A percentile compares a stretch with the other conserved stretches of the same genome.
Conservation (phyloP, 371 early-diverging fungal genomes). For the Circinella umbellata region DNA sequence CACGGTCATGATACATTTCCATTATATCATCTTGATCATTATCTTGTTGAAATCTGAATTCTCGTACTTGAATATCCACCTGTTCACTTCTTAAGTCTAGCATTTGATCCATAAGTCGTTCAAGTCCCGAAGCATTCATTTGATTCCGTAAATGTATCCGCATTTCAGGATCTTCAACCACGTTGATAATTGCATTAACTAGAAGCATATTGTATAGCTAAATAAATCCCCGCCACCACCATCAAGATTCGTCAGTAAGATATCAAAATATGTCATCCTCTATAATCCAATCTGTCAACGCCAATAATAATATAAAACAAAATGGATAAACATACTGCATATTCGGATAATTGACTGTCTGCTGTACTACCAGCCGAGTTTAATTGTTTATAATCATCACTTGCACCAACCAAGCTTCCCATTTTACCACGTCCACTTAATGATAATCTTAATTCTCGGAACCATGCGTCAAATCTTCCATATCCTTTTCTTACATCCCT, state of each 20-base stretch:
- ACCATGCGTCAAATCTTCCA: slow-evolving; percentile 84
- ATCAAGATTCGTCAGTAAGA: not conserved
- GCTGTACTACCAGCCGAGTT: slow-evolving; percentile 54
- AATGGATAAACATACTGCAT: slow-evolving; percentile 43
- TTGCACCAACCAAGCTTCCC: slow-evolving; percentile 85
- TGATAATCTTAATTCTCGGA: slow-evolving; percentile 70
- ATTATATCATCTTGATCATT: slow-evolving; percentile 81
- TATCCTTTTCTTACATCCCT: slow-evolving; percentile 58
- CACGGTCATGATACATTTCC: slow-evolving; percentile 78
- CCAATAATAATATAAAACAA: too few relatives aligned
- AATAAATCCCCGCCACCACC: not conserved
- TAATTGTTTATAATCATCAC: slow-evolving; percentile 73
- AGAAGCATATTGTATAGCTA: slow-evolving; percentile 80
- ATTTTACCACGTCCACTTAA: slow-evolving; percentile 83
- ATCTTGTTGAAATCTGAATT: slow-evolving; percentile 74
- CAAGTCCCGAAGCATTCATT: slow-evolving; percentile 75
- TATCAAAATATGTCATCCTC: too few relatives aligned
- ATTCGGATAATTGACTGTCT: slow-evolving; percentile 80
- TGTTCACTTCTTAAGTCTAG: slow-evolving; percentile 67
- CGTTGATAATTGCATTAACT: slow-evolving; percentile 83
- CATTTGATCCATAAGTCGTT: slow-evolving; percentile 77
- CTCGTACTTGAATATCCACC: slow-evolving; percentile 75
- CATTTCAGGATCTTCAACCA: slow-evolving; percentile 78
- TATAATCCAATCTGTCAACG: too few relatives aligned
- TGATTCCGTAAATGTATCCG: slow-evolving; percentile 82